Conservation (phyloP, 2,329 filamentous ascomycete species). For the Pseudogymnoascus sp. region DNA sequence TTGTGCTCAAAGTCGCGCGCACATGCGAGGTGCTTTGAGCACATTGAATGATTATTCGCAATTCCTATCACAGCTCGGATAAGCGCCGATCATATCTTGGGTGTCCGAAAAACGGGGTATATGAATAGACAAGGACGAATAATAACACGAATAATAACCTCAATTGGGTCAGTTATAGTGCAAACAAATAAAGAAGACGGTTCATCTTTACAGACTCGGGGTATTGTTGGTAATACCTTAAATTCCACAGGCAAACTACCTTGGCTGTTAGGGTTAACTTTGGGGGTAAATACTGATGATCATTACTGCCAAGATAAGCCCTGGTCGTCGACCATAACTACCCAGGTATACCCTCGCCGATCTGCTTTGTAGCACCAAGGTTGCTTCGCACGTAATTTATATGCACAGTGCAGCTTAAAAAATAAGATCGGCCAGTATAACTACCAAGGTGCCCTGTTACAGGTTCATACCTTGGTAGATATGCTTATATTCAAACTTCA, state of each 20-base stretch:
- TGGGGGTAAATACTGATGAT: background rate
- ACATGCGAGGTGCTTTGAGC: slow-evolving; percentile 4
- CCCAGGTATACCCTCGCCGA: background rate
- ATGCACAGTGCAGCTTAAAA: background rate
- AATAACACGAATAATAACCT: background rate
- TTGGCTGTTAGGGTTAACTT: background rate
- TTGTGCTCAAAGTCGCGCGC: slow-evolving; percentile 5
- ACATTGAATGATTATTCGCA: slow-evolving; percentile 5
- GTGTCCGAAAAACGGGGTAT: background rate
- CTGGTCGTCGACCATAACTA: background rate
- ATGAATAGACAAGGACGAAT: background rate
- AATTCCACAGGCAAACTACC: background rate
- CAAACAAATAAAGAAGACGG: background rate
- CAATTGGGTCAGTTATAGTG: background rate
- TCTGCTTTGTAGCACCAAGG: background rate
- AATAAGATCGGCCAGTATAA: background rate
- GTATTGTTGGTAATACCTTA: background rate
- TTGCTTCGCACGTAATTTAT: background rate
- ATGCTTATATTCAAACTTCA: background rate
- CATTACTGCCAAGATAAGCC: background rate
- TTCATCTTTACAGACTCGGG: background rate
- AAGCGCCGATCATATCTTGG: background rate
- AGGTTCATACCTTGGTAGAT: background rate
- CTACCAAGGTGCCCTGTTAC: background rate
- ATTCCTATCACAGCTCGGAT: background rate